Evolutionary conservation across 2,329 filamentous ascomycete species (phyloP), one percentile per base, ranked within the genome.

Genomic region (Chaetomiaceae sp.): DNA sequence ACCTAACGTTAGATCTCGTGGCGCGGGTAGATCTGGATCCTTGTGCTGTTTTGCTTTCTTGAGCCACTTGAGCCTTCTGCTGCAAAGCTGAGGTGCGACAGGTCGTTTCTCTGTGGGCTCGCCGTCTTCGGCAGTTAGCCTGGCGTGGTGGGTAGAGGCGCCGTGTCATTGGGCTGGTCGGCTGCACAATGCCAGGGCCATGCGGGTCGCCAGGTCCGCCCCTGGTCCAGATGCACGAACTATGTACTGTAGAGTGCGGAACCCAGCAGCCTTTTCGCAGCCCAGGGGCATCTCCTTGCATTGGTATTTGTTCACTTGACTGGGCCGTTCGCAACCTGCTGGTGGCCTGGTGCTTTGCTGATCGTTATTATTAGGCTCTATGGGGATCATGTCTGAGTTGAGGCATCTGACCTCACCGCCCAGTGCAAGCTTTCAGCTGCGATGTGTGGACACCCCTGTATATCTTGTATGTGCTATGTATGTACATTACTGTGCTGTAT

Each of bases 191-290:
- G 43, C 21, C 29, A 42, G 21, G 11, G 37, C 7, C 21, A 42
- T 52, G 50, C n/a, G n/a, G n/a, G n/a, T n/a, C n/a, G n/a, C n/a
- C 49, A 46, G 38, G 20, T 30, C 21, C 32, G 34, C n/a, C 45
- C 37, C 38, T 18, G 29, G 20, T 14, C 13, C 5, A 30, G 4
- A 11, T 27, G 47, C 20, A 16, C 16, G 10, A 50, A 34, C 20
- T 29, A 27, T 10, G n/a, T n/a, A n/a, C n/a, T 23, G 36, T 32
- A 7, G 4, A 27, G n/a, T 5, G 29, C 4, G 21, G 21, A n/a
- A 36, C 14, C 33, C 27, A 34, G 3, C 20, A 18, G 8, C 9
- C 5, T 14, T 29, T 27, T 5, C 9, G n/a, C 20, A 11, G 21
- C 8, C 6, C 6, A 25, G 21, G 5, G 37, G 29, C 21, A 8